Evolutionary conservation across 208 protist species (phyloP).

Genomic region (Kentomonas sorsogonicus): DNA sequence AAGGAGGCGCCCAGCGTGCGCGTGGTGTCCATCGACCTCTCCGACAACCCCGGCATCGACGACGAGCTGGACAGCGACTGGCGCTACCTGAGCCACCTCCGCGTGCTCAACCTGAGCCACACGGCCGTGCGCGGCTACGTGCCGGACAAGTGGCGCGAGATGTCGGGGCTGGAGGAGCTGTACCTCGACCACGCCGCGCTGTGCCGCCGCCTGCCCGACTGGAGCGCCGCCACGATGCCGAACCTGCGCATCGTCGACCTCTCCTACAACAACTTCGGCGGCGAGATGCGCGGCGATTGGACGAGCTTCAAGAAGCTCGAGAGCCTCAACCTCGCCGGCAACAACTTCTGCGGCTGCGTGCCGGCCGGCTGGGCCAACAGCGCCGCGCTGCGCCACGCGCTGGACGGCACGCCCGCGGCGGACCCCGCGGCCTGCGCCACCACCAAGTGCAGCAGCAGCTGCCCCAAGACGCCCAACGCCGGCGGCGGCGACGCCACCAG

Average conservation of each 20-base stretch:
- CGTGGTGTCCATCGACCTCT: constrained; percentile 18
- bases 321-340: constrained; percentile 9
- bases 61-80: constrained; percentile 1
- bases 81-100: constrained; percentile 4
- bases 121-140: constrained; percentile 3
- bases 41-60: constrained; percentile 14
- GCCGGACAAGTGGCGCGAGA: constrained; percentile 6
- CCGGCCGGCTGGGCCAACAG: constrained; percentile 8
- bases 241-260: constrained; percentile 13
- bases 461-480: too few species aligned
- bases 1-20: background rate
- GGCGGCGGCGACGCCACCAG: too few species aligned
- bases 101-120: constrained; percentile 12
- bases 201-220: constrained; percentile 9
- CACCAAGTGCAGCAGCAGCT: too few species aligned
- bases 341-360: constrained; percentile 13
- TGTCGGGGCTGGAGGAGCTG: constrained; percentile 5
- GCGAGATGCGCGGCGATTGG: constrained; percentile 7
- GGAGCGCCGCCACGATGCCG: constrained; percentile 5
- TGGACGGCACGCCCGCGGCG: constrained; percentile 6
- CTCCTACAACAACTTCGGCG: constrained; percentile 16
- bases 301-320: background rate
- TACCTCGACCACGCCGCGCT: constrained; percentile 7
- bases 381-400: constrained; percentile 10
- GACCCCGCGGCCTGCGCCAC: too few species aligned